phyloP scores from a whole-genome alignment of 768 basidiomycete genomes.

The Thelephora ganbajun region DNA sequence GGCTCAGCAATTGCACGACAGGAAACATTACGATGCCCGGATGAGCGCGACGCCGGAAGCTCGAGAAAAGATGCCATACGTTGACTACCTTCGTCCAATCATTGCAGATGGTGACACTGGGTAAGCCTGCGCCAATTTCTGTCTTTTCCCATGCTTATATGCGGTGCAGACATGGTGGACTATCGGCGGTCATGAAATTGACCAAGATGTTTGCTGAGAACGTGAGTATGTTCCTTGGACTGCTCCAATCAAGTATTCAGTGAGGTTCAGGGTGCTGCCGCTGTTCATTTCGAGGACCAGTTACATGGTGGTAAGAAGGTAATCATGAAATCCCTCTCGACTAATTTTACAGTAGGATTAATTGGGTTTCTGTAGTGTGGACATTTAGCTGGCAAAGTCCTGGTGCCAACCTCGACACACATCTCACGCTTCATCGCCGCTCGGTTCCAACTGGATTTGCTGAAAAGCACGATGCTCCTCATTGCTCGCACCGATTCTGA shows the following conservation, averaged over 20 bases:
- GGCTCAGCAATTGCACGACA: conserved; percentile 86
- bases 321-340: conserved; percentile 1
- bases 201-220: conserved; percentile 92
- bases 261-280: conserved; percentile 62
- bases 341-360: neutral
- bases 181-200: conserved; percentile 91
- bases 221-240: conserved; percentile 21
- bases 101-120: conserved; percentile 94
- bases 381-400: conserved; percentile 82
- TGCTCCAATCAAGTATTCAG: neutral
- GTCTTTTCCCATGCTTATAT: conserved; percentile 3
- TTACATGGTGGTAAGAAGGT: conserved; percentile 90
- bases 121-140: conserved; percentile 24
- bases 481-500: conserved; percentile 92
- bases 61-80: conserved; percentile 56
- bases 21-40: conserved; percentile 84
- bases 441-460: conserved; percentile 82
- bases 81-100: conserved; percentile 85
- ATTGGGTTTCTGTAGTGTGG: conserved; percentile 39
- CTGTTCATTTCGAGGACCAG: conserved; percentile 88
- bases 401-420: conserved; percentile 84
- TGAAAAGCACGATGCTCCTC: conserved; percentile 77
- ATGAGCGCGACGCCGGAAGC: conserved; percentile 48
- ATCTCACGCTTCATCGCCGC: conserved; percentile 73
- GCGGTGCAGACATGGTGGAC: conserved; percentile 64